A percentile compares a stretch with the other conserved stretches of the same genome.
These are phyloP conservation scores for Skeletonema marinoi DNA, from an alignment of 108 stramenopile species.

Conservation along the genomic window DNA sequence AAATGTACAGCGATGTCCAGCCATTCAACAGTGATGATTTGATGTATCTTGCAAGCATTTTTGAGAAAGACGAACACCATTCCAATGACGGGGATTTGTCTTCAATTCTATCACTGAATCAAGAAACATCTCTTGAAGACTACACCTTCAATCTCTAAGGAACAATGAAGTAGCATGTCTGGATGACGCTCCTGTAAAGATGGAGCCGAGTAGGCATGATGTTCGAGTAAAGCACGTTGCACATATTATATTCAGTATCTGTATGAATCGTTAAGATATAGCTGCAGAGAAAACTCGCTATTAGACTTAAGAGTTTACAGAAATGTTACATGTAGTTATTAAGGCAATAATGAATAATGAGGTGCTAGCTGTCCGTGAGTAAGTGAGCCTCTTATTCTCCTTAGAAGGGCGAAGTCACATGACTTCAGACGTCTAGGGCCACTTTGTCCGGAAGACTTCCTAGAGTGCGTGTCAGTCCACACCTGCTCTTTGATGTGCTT, in stretches of 20 bases:
- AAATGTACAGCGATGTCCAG: not conserved
- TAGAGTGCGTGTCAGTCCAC: too few relatives aligned
- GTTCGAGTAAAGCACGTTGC: not conserved
- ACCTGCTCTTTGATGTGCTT: too few relatives aligned
- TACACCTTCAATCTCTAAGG: constrained; percentile 31
- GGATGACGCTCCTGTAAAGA: not conserved
- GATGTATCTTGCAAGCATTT: constrained; percentile 7
- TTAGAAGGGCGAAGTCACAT: too few relatives aligned
- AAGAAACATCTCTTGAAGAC: not conserved
- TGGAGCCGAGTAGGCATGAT: not conserved
- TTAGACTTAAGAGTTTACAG: too few relatives aligned
- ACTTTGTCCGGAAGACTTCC: too few relatives aligned
- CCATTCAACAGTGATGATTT: not conserved
- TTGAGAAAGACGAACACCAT: not conserved
- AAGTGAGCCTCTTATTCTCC: too few relatives aligned
- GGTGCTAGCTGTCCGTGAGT: too few relatives aligned
- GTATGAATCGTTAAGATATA: too few relatives aligned
- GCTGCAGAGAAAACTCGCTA: too few relatives aligned
- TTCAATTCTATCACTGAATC: constrained; percentile 2
- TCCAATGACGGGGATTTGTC: not conserved
- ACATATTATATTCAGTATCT: not conserved
- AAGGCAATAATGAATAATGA: too few relatives aligned
- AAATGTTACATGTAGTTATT: too few relatives aligned
- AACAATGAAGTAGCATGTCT: not conserved
- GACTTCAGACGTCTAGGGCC: too few relatives aligned